Conservation (phyloP, 768 basidiomycete genomes). For the Boletellus emodensis region DNA sequence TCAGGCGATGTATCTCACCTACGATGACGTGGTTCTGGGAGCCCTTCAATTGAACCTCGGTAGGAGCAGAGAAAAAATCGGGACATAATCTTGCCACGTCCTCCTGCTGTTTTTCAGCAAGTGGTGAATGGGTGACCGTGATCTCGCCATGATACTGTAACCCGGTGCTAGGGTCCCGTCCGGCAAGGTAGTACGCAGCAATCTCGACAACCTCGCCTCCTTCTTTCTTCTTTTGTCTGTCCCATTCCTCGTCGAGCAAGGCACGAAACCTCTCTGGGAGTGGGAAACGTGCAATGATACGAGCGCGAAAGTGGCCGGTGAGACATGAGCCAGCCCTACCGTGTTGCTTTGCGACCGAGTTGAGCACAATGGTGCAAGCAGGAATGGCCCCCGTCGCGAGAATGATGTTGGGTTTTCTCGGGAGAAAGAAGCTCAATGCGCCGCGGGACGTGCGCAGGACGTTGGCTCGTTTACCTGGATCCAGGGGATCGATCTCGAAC, state of each 20-base stretch:
- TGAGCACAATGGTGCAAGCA: constrained; percentile 16
- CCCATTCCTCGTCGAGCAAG: neutral
- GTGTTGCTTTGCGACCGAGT: constrained; percentile 10
- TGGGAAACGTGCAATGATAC: constrained; percentile 6
- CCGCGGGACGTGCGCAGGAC: constrained; percentile 18
- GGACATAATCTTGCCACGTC: constrained; percentile 16
- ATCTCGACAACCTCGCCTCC: neutral
- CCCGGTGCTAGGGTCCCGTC: neutral
- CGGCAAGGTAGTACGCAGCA: constrained; percentile 8
- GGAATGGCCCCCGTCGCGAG: constrained; percentile 20
- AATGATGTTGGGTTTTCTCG: constrained; percentile 14
- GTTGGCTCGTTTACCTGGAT: constrained; percentile 1
- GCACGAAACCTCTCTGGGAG: neutral
- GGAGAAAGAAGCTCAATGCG: constrained; percentile 6
- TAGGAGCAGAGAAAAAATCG: constrained; percentile 15
- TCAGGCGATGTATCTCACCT: neutral
- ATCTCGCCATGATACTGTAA: constrained; percentile 14
- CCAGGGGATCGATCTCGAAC: constrained; percentile 12
- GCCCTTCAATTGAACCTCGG: constrained; percentile 5
- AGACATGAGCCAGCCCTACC: constrained; percentile 14
- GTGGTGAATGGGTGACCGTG: constrained; percentile 7
- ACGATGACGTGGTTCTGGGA: constrained; percentile 6
- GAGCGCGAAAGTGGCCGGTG: constrained; percentile 15
- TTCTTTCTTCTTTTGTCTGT: neutral
- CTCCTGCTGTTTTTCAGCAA: constrained; percentile 5